Base-by-base conservation (phyloP, 1,139 yeast species). In the Hyphopichia wangnamkhiaoensis region DNA sequence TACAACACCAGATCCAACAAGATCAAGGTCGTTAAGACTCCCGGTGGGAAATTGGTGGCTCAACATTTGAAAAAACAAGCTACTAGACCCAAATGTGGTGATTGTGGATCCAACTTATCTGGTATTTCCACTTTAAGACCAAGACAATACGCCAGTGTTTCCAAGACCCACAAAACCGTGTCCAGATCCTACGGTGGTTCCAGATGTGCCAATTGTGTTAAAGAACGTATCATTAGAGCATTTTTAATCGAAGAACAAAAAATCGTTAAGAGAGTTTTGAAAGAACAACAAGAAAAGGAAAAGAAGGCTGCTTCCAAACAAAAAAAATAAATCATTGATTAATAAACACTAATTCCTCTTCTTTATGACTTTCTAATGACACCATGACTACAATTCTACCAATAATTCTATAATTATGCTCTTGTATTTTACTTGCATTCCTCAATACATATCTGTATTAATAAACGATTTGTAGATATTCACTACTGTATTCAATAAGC, bases 181-280 rank as follows among this genome's bases (percentile, higher is more conserved):
- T 90, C 91, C 72, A 93, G 98, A 84, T 91, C 96, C 65, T 93
- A 93, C 90, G 98, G 98, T 80, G 98, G 98, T 74, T 84, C 95
- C 66, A 83, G 94, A 82, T 90, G 96, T 79, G 95, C 95, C 67
- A 85, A 84, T 88, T 88, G 96, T 80, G 97, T 91, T 69, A 90
- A 89, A 84, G 95, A 90, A 76, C 88, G 96, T 84, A 84, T 93
- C 64, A 90, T 91, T 72, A 91, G 98, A 82, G 97, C 98, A 69
- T 93, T 93, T 88, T 85, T 93, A 74, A 88, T 93, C 61, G 98
- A 93, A 81, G 98, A 93, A 81, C 98, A 93, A 82, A 93, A 91
- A 88, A 89, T 93, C 59, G 98, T 93, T 71, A 93, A 93, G 91
- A 89, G 95, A 79, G 96, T 91, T 64, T 84, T 91, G 68, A 90